Percentiles rank a stretch among this genome's conserved stretches.
Evolutionary conservation across 768 basidiomycete species (phyloP).

Genomic region (Porpolomopsis calyptriformis): DNA sequence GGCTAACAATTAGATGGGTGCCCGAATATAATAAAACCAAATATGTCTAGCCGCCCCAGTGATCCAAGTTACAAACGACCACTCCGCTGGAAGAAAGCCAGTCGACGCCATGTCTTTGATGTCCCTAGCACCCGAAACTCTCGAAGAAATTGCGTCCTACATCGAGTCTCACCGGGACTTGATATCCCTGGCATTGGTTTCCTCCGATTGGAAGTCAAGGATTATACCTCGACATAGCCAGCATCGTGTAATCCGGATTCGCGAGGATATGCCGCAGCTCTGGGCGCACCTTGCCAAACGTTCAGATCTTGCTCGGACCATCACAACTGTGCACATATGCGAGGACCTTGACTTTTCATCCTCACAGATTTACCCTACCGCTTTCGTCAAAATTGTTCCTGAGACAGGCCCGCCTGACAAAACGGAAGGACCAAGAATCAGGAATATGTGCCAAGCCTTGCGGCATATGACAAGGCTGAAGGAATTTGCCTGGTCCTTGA

Average conservation of each 20-base stretch:
- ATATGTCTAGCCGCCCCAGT: too few species aligned
- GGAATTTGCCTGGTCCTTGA: slow-evolving; percentile 36
- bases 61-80: not conserved
- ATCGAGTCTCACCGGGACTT: slow-evolving; percentile 33
- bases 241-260: slow-evolving; percentile 39
- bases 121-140: slow-evolving; percentile 34
- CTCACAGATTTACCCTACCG: slow-evolving; percentile 32
- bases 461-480: slow-evolving; percentile 31
- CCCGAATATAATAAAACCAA: too few species aligned
- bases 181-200: slow-evolving; percentile 34
- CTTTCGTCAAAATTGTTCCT: slow-evolving; percentile 22
- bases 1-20: too few species aligned
- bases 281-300: slow-evolving; percentile 44
- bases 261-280: slow-evolving; percentile 28
- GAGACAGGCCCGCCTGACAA: slow-evolving; percentile 17
- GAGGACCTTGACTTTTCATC: slow-evolving; percentile 26
- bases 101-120: not conserved
- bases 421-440: slow-evolving; percentile 25
- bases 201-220: slow-evolving; percentile 25
- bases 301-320: slow-evolving; percentile 36
- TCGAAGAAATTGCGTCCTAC: slow-evolving; percentile 37
- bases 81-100: not conserved
- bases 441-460: slow-evolving; percentile 32
- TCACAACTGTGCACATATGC: slow-evolving; percentile 37
- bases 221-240: slow-evolving; percentile 40